phyloP scores from a whole-genome alignment of 176 grass and related monocot species.

The Metroxylon sagu region DNA sequence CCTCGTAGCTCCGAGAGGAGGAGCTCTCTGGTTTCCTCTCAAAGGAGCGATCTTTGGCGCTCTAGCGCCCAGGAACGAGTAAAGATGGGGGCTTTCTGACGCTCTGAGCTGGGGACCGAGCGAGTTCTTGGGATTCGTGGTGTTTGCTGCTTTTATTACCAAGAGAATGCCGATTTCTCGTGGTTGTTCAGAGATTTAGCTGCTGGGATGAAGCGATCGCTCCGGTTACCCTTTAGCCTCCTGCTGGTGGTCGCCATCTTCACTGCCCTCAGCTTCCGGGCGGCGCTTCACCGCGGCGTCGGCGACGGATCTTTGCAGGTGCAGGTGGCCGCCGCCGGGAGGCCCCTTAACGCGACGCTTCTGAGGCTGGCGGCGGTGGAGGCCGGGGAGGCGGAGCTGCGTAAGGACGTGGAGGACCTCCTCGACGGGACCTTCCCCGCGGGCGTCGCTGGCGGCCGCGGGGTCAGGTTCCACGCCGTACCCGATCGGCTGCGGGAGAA shows the following conservation, averaged over 20 bases:
- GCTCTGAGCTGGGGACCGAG: too few relatives aligned
- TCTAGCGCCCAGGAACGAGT: too few relatives aligned
- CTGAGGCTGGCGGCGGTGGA: conserved; percentile 35
- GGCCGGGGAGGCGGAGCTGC: conserved; percentile 33
- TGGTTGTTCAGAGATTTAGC: too few relatives aligned
- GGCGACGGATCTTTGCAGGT: not conserved
- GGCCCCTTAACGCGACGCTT: conserved; percentile 24
- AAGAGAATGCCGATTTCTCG: too few relatives aligned
- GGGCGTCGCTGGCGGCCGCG: conserved; percentile 16
- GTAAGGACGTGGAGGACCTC: conserved; percentile 55
- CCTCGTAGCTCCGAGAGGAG: too few relatives aligned
- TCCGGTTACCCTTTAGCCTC: conserved; percentile 16
- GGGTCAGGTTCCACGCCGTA: not conserved
- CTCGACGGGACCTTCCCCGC: conserved; percentile 57
- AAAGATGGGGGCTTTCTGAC: too few relatives aligned
- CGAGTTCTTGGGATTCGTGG: too few relatives aligned
- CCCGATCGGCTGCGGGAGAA: conserved; percentile 20
- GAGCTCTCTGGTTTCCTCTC: too few relatives aligned
- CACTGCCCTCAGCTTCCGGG: conserved; percentile 26
- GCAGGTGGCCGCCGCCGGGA: not conserved
- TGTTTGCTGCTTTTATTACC: too few relatives aligned
- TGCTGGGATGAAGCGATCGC: conserved; percentile 33
- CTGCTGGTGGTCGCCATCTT: conserved; percentile 18
- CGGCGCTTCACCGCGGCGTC: conserved; percentile 8
- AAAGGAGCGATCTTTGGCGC: too few relatives aligned